Evolutionary conservation across 331 rosid species (phyloP), one percentile per base, ranked within the genome.

Genomic region (Acacia pycnantha): DNA sequence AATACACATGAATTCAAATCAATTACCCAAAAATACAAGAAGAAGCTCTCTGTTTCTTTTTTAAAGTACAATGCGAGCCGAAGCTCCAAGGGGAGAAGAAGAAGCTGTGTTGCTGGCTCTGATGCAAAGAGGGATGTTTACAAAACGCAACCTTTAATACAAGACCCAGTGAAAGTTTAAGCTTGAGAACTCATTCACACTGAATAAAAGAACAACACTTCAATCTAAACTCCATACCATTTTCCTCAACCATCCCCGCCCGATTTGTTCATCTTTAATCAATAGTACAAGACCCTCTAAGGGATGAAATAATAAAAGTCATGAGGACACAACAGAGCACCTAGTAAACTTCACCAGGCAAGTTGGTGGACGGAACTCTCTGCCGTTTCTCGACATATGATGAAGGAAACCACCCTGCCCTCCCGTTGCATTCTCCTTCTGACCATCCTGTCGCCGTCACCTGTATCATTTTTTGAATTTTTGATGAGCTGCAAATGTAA

Each of bases 351-450:
- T 91, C 93, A 82, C 91, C 82, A 67, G 89, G 78, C 4, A 69
- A 11, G 84, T 89, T 88, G 65, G 35, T 69, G 65, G 98, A 84
- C 11, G 97, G 97, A 86, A 94, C 66, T 79, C 95, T 86, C 83
- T 96, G 97, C 71, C 98, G 91, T 89, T 88, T 96, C 91, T 92
- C 98, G 54, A 93, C 98, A 53, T 81, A 92, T 56, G 85, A 84
- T 15, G 95, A 90, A 74, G 99, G 98, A 87, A 96, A 96, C 99
- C 99, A 94, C 74, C 99, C 99, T 11, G 90, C 94, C 70, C 77
- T 88, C 26, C 99, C 98, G 40, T 86, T 92, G 88, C 93, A 93
- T 87, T 95, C 98, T 76, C 98, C 98, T 89, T 95, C 98, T 54
- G 98, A 89, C 99, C 99, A 96, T 41, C 99, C 99, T 58, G 95